Base-by-base conservation (phyloP, 1,139 yeast species). In the Lodderomyces orthopsilosis region DNA sequence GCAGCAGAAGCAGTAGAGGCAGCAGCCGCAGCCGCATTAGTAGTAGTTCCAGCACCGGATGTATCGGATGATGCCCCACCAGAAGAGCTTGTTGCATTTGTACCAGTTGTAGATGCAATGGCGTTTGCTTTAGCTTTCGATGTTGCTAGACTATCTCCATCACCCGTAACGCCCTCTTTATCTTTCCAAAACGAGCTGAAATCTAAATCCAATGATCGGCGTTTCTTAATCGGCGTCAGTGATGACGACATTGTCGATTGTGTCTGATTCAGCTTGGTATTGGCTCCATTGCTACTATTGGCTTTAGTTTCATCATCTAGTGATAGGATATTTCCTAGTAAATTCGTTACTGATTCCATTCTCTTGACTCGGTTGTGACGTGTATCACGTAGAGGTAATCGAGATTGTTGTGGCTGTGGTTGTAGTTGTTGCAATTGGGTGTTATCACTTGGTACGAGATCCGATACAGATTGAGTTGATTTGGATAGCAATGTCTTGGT, bases 291-390 rank as follows among this genome's bases (percentile, higher is more conserved):
- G 38, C 41, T 21, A 32, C 35, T 37, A 18, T 4, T 27, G 12
- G 30, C 21, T 23, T 24, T 35, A 7, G 38, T 23, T 37, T 27
- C 39, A 17, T 37, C 39, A 37, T 37, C 66, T 14, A 57, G 52
- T 21, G 63, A 51, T 28, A 64, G 49, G 24, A 64, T 59, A 43
- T 56, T 63, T 28, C 65, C 68, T 23, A 64, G 46, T 38, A 62
- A 55, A 40, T 56, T 57, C 15, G 68, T 60, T 19, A 64, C 66
- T 45, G 54, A 67, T 24, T 63, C 68, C 68, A 64, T 63, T 23
- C 12, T 35, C 2, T 40, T 27, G 15, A 17, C 13, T 17, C 21
- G 7, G 7, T 33, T 33, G 7, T 13, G 19, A 8, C 15, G 19
- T 4, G 22, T 17, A 33, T 33, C 13, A 17, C 12, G 21, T 15